Percentiles rank a stretch among this genome's conserved stretches.
Conservation (phyloP, 1,284 basidiomycete species). For the Gymnopus androsaceus region DNA sequence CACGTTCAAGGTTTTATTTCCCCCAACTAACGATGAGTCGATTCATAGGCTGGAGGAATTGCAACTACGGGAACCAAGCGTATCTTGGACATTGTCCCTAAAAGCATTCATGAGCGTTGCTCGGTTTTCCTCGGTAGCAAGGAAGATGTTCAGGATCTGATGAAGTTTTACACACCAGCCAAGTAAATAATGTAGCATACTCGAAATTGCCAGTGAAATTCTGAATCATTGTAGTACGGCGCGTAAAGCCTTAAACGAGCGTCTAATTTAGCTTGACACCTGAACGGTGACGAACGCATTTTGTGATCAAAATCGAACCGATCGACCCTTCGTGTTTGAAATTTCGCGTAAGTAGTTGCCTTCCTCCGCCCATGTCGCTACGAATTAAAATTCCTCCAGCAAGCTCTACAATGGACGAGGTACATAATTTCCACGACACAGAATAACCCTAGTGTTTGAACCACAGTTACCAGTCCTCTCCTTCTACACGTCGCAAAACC, state of each 20-base stretch:
- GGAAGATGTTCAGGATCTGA: constrained; percentile 91
- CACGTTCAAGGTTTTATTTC: not conserved
- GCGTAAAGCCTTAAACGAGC: too few species aligned
- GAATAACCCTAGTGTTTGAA: not conserved
- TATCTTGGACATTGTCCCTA: constrained; percentile 92
- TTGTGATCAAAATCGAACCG: too few species aligned
- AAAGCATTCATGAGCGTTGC: constrained; percentile 88
- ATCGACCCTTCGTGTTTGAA: too few species aligned
- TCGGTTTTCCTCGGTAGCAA: constrained; percentile 93
- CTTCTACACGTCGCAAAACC: constrained; percentile 2
- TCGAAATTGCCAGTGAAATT: too few species aligned
- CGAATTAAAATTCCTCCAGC: not conserved
- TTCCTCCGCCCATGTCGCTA: not conserved
- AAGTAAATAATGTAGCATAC: not conserved
- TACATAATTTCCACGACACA: constrained; percentile 2
- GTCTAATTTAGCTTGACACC: too few species aligned
- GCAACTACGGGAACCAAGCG: constrained; percentile 93
- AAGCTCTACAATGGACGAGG: constrained; percentile 12
- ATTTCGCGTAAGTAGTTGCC: too few species aligned
- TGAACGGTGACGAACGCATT: too few species aligned
- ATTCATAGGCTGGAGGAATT: constrained; percentile 83
- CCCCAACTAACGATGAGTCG: constrained; percentile 3
- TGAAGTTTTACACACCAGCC: constrained; percentile 66
- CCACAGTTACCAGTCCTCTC: not conserved
- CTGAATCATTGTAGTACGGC: too few species aligned